Conservation (phyloP, 805 yeast genomes). For the Zygoascus flipseniorum region DNA sequence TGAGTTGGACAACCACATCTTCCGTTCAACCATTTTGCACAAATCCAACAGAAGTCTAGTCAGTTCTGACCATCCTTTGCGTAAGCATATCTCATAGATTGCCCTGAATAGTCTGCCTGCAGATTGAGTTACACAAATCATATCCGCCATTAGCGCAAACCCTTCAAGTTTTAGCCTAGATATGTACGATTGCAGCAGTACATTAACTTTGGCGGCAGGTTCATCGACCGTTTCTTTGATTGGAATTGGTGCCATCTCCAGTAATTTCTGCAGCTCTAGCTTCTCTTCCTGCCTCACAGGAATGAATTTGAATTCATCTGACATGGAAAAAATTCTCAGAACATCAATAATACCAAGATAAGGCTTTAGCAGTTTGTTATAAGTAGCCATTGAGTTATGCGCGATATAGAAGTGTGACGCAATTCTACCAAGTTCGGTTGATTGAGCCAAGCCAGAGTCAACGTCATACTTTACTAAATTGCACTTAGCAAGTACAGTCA, state of each 20-base stretch:
- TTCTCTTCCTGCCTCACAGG: slow-evolving; percentile 85
- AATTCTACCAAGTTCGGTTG: slow-evolving; percentile 71
- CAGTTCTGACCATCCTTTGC: slow-evolving; percentile 62
- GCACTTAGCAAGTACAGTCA: slow-evolving; percentile 46
- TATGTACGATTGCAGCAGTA: slow-evolving; percentile 79
- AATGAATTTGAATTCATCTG: slow-evolving; percentile 78
- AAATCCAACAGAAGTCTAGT: slow-evolving; percentile 51
- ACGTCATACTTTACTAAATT: slow-evolving; percentile 55
- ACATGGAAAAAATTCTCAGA: slow-evolving; percentile 63
- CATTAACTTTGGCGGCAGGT: slow-evolving; percentile 68
- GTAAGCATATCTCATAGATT: slow-evolving; percentile 64
- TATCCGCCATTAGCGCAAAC: slow-evolving; percentile 84
- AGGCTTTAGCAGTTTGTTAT: slow-evolving; percentile 54
- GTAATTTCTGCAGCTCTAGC: slow-evolving; percentile 56
- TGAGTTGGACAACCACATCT: slow-evolving; percentile 79
- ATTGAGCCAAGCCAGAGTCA: slow-evolving; percentile 37
- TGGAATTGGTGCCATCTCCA: slow-evolving; percentile 79
- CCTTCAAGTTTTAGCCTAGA: slow-evolving; percentile 72
- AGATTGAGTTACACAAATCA: slow-evolving; percentile 86
- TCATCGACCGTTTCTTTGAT: slow-evolving; percentile 63
- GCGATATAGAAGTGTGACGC: slow-evolving; percentile 82
- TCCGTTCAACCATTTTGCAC: slow-evolving; percentile 69
- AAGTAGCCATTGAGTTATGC: slow-evolving; percentile 61
- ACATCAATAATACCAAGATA: slow-evolving; percentile 64
- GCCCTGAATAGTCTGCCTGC: slow-evolving; percentile 88